Evolutionary conservation across 2,329 filamentous ascomycete genomes (phyloP), one percentile per base, ranked within the genome.

Genomic region (Emydomyces testavorans): DNA sequence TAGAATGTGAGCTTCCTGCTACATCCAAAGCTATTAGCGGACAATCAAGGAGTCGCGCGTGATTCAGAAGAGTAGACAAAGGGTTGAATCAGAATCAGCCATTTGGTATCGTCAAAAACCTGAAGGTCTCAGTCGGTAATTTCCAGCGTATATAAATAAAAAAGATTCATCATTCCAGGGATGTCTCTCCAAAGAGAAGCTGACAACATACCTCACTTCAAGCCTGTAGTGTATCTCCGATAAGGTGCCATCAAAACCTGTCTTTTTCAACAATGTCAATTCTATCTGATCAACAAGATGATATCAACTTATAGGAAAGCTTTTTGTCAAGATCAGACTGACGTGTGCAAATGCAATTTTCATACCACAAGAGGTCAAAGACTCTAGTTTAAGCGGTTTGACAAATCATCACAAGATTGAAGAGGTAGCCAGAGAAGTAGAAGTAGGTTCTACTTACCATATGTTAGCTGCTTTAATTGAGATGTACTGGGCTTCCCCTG

Each of bases 351-450:
- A 85, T 28, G 36, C 65, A 68, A 79, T 82, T 90, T 89, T 89
- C 85, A 90, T 82, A 76, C 79, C 53, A 50, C 75, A 66, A 65
- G 66, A 73, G 83, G 80, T 93, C 86, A 92, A 92, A 93, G 86
- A 93, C 86, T 93, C 86, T 93, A 93, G 85, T 89, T 89, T 75
- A 69, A 36, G 81, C 78, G 83, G 83, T 87, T 82, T 72, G 73
- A 66, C 67, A 71, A 87, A 80, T 89, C 85, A 90, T 90, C 85
- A 87, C 64, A 65, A 69, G 55, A 68, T 72, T 62, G 56, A 53
- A 52, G 56, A 58, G 55, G 51, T n/a, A 41, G 40, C 28, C 54
- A 47, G 54, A 11, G 18, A 47, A 39, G 49, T 50, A 49, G 54
- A 50, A 45, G 49, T 37, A 41, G 21, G 46, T 48, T 8, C 44